These are phyloP conservation scores for Melampsora americana DNA, from an alignment of 1,284 basidiomycete species.

Conservation along the genomic window DNA sequence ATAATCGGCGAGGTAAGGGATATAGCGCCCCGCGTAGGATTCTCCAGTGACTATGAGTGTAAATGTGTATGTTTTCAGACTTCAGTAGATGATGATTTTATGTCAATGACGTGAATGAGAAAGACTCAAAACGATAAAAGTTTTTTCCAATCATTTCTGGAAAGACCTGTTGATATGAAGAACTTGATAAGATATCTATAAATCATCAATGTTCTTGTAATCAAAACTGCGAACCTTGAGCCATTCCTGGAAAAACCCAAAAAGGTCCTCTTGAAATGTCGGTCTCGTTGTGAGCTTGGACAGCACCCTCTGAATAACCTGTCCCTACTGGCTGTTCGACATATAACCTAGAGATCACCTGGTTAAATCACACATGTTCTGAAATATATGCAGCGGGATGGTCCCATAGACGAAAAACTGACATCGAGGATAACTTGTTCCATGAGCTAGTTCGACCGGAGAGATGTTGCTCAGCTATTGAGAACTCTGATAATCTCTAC, in stretches of 20 bases:
- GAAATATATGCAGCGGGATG: conserved; percentile 55
- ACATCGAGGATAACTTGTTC: conserved; percentile 6
- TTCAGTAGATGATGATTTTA: neutral
- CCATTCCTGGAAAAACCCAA: conserved; percentile 36
- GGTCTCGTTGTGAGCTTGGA: conserved; percentile 26
- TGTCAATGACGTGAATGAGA: neutral
- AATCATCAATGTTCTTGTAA: neutral
- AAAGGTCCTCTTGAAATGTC: conserved; percentile 35
- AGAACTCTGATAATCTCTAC: neutral
- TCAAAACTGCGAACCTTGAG: conserved; percentile 5
- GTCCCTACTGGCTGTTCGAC: conserved; percentile 39
- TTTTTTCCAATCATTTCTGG: conserved; percentile 38
- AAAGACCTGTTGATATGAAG: conserved; percentile 18
- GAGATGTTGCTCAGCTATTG: neutral
- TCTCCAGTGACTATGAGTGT: conserved; percentile 27
- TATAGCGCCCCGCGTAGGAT: conserved; percentile 38
- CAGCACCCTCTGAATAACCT: conserved; percentile 32
- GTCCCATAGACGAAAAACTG: neutral
- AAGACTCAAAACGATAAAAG: conserved; percentile 33
- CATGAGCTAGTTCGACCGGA: conserved; percentile 15
- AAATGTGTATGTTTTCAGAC: conserved; percentile 34
- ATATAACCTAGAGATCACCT: conserved; percentile 29
- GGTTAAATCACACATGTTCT: too few species aligned
- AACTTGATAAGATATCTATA: neutral
- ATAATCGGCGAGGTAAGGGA: conserved; percentile 38